Evolutionary conservation across 768 basidiomycete species (phyloP).

Genomic region (Coprinellus micaceus): DNA sequence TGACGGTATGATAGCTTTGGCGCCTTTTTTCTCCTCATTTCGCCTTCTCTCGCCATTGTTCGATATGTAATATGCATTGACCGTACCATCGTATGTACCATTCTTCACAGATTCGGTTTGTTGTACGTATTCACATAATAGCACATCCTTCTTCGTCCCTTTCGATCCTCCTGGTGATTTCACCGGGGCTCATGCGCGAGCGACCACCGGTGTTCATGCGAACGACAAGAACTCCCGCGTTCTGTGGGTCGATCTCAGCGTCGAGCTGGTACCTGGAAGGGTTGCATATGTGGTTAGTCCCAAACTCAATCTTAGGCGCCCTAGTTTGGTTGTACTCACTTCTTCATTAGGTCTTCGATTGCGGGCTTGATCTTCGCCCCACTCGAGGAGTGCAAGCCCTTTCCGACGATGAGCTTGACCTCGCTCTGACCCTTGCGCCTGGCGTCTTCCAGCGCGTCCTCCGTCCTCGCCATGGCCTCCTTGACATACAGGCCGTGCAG

Average conservation of each 20-base stretch:
- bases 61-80: background rate
- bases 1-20: background rate
- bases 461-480: slow-evolving; percentile 78
- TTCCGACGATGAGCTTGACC: slow-evolving; percentile 84
- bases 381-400: slow-evolving; percentile 79
- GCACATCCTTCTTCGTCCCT: slow-evolving; percentile 54
- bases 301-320: background rate
- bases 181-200: slow-evolving; percentile 49
- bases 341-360: slow-evolving; percentile 80
- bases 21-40: background rate
- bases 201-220: slow-evolving; percentile 43
- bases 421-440: slow-evolving; percentile 58
- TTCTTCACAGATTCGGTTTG: background rate
- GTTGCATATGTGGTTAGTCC: background rate
- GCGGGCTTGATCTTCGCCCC: slow-evolving; percentile 92
- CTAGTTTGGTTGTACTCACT: slow-evolving; percentile 39
- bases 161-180: slow-evolving; percentile 53
- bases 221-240: slow-evolving; percentile 82
- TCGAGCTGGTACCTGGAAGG: slow-evolving; percentile 60
- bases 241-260: slow-evolving; percentile 73
- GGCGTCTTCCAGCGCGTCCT: slow-evolving; percentile 66
- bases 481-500: slow-evolving; percentile 92
- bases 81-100: background rate
- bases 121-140: slow-evolving; percentile 53
- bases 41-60: slow-evolving; percentile 8